phyloP scores from a whole-genome alignment of 495 filamentous ascomycete genomes.

The Podospora comata region DNA sequence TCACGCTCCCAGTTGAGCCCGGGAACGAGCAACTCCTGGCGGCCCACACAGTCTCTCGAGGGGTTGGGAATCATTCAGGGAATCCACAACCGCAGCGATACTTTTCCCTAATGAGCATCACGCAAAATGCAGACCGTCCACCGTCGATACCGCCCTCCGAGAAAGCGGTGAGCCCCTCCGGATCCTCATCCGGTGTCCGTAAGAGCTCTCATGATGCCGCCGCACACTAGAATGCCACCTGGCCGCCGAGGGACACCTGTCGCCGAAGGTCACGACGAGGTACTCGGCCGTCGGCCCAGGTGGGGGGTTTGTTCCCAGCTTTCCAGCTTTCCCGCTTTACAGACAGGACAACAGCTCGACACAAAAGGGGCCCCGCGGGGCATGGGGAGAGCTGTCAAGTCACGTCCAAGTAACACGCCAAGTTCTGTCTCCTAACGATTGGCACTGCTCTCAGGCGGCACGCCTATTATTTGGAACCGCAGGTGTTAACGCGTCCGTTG shows the following conservation, averaged over 20 bases:
- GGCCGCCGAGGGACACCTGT: conserved; percentile 15
- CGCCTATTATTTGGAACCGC: conserved; percentile 2
- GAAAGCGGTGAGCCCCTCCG: conserved; percentile 24
- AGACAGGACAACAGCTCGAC: neutral
- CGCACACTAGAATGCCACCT: neutral
- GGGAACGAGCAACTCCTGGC: conserved; percentile 16
- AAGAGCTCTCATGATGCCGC: conserved; percentile 6
- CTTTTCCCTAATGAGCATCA: neutral
- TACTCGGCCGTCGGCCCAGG: conserved; percentile 17
- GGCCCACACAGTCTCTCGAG: conserved; percentile 17
- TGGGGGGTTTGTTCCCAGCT: conserved; percentile 14
- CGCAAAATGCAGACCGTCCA: neutral
- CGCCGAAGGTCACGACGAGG: conserved; percentile 13
- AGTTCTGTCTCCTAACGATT: conserved; percentile 16
- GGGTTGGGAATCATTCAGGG: conserved; percentile 17
- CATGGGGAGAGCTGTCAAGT: conserved; percentile 13
- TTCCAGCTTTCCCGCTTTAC: no score
- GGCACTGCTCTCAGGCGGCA: neutral
- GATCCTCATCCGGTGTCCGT: neutral
- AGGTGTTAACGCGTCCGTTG: conserved; percentile 19
- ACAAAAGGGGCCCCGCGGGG: conserved; percentile 27
- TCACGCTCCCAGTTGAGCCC: conserved; percentile 20
- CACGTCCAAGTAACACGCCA: conserved; percentile 5
- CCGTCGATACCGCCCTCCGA: conserved; percentile 2
- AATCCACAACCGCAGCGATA: conserved; percentile 13